Base-by-base conservation (phyloP, 352 stramenopile genomes). In the Globisporangium okanoganense region DNA sequence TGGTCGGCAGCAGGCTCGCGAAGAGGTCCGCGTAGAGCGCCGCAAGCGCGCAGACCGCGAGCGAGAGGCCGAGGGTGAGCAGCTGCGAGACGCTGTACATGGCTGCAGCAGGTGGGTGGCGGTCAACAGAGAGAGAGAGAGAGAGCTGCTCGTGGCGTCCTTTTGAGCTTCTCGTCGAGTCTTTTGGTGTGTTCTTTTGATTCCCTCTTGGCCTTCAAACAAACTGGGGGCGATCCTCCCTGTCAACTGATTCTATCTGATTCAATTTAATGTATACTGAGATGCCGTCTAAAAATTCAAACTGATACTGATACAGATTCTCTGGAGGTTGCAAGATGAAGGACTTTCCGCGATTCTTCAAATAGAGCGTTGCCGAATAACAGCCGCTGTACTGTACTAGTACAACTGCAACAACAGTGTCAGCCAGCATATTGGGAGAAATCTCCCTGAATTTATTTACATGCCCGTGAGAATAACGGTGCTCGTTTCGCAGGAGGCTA, bases 11-110 rank as follows among this genome's bases (percentile, higher is more conserved):
- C 20, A 87, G 67, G 1, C 56, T 48, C 2, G 80, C 62, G 7
- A 94, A 71, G 5, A 76, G 69, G 56, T 94, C 82, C 5, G 66
- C 71, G 70, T 88, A 92, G 48, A 90, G 64, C 24, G 84, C 67
- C 5, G 83, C 83, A 55, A 73, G 50, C 27, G 64, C 61, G 45
- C 76, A 85, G 9, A 90, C 60, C 4, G 67, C 74, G 33, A 90
- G 33, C 25, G 83, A 87, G 35, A 79, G 58, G 54, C 64, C 62
- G 9, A 92, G 70, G 55, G 79, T 80, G 48, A 88, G 47, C 36
- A 84, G 53, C 71, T 90, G 83, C 64, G 77, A 88, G 25, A 62
- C 62, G 53, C 75, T 83, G 72, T 89, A 88, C 79, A 86, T 88
- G 38, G 12, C 12, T 25, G n/a, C 5, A 0, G 9, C 43, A 49